A percentile compares a stretch with the other conserved stretches of the same genome.
These are phyloP conservation scores for Carpinus viminea DNA, from an alignment of 306 rosid species.

Conservation along the genomic window DNA sequence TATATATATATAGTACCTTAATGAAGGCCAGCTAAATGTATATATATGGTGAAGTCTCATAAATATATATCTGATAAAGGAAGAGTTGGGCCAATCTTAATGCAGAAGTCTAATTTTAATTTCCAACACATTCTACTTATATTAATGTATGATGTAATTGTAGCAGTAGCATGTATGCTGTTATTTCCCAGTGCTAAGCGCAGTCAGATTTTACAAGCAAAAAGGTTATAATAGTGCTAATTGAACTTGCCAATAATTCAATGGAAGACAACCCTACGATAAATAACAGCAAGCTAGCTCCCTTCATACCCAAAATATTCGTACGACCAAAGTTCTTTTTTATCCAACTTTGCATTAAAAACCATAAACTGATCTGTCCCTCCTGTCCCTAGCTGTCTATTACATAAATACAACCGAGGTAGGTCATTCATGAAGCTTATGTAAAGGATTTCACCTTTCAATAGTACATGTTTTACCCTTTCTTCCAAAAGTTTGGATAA, in stretches of 20 bases:
- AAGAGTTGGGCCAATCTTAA: not conserved
- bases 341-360: constrained; percentile 11
- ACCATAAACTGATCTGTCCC: constrained; percentile 37
- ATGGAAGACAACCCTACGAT: constrained; percentile 24
- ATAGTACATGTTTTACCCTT: constrained; percentile 21
- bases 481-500: constrained; percentile 32
- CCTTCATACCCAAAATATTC: constrained; percentile 7
- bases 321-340: not conserved
- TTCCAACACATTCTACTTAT: not conserved
- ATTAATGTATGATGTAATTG: not conserved
- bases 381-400: constrained; percentile 22
- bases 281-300: not conserved
- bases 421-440: constrained; percentile 21
- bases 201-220: no score
- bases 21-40: constrained; percentile 12
- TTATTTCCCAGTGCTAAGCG: not conserved
- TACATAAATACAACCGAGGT: constrained; percentile 24
- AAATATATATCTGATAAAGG: constrained; percentile 11
- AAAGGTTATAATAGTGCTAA: constrained; percentile 1
- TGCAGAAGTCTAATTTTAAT: not conserved
- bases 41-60: constrained; percentile 20
- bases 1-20: constrained; percentile 11
- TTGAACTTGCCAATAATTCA: constrained; percentile 9
- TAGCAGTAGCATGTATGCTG: not conserved
- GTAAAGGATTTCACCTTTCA: constrained; percentile 34